Evolutionary conservation across 345 rosid genomes (phyloP).

Genomic region (Lepidium didymum): DNA sequence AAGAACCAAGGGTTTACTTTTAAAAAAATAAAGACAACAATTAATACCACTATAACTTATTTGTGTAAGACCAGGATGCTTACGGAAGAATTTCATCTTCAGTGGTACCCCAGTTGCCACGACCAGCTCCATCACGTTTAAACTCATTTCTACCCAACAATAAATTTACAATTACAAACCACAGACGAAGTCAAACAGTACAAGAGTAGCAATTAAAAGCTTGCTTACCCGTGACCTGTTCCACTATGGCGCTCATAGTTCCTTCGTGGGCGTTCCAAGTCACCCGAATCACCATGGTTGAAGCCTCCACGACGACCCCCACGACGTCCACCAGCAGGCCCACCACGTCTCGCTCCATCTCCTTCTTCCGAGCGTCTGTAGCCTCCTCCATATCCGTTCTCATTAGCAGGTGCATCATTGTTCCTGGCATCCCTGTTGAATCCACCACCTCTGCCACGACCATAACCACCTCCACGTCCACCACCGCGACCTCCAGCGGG

Average conservation of each 20-base stretch:
- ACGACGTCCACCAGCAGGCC: slow-evolving; percentile 50
- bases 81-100: slow-evolving; percentile 67
- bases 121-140: slow-evolving; percentile 89
- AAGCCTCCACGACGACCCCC: slow-evolving; percentile 63
- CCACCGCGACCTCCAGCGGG: slow-evolving; percentile 39
- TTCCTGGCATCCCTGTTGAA: slow-evolving; percentile 47
- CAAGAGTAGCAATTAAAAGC: not conserved
- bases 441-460: slow-evolving; percentile 40
- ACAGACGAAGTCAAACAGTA: not conserved
- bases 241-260: slow-evolving; percentile 74
- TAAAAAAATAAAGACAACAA: not conserved
- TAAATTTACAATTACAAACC: not conserved
- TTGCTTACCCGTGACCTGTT: slow-evolving; percentile 76
- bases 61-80: slow-evolving; percentile 11
- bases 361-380: slow-evolving; percentile 51
- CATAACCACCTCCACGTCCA: slow-evolving; percentile 31
- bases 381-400: slow-evolving; percentile 38
- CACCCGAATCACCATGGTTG: slow-evolving; percentile 62
- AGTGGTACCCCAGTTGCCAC: slow-evolving; percentile 83
- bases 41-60: not conserved
- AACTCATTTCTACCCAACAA: slow-evolving; percentile 46
- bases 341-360: slow-evolving; percentile 48
- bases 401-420: slow-evolving; percentile 37
- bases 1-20: not conserved
- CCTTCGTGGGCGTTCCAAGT: slow-evolving; percentile 63